Conservation (phyloP, 106 monocot species). For the Dactylorhiza incarnata region DNA sequence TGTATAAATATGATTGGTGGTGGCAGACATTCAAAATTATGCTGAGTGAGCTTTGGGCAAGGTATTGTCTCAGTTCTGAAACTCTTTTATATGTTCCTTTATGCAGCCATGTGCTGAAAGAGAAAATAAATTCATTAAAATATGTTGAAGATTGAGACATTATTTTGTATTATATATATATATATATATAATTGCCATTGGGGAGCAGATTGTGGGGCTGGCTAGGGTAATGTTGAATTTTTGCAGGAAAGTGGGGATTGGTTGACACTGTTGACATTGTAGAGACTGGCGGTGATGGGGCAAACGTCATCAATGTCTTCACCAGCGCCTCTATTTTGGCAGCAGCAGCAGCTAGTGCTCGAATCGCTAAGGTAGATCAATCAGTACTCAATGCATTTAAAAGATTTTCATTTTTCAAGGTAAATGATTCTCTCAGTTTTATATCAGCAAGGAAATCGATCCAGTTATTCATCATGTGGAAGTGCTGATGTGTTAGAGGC, state of each 20-base stretch:
- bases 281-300: conserved; percentile 91
- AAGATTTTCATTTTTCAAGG: not conserved
- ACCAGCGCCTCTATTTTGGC: conserved; percentile 76
- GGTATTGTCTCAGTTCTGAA: too few species aligned
- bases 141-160: too few species aligned
- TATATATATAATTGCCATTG: too few species aligned
- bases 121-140: too few species aligned
- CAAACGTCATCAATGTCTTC: conserved; percentile 93
- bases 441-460: conserved; percentile 82
- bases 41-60: too few species aligned
- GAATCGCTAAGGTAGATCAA: conserved; percentile 57
- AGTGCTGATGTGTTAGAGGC: too few species aligned
- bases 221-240: conserved; percentile 71
- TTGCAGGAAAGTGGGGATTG: conserved; percentile 52
- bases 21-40: too few species aligned
- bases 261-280: conserved; percentile 76
- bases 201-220: conserved; percentile 70
- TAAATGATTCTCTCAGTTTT: not conserved
- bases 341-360: conserved; percentile 68
- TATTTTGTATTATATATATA: too few species aligned
- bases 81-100: too few species aligned
- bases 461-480: conserved; percentile 93
- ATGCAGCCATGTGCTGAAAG: too few species aligned
- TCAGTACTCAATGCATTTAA: too few species aligned
- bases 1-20: too few species aligned